Conservation (phyloP, 352 stramenopile species). For the Phytopythium vexans region DNA sequence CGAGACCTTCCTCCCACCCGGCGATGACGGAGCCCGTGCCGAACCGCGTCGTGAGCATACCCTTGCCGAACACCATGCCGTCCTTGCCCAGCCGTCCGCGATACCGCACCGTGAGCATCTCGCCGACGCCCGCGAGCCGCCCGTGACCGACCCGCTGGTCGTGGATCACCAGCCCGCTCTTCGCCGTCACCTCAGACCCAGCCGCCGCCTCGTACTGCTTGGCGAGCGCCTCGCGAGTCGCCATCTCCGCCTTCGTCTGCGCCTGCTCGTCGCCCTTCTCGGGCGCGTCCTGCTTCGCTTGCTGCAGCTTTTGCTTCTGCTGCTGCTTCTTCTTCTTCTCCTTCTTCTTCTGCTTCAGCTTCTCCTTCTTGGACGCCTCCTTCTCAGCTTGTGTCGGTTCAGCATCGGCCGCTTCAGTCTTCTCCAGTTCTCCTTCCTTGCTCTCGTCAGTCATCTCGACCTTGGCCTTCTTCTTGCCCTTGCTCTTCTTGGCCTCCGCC, state of each 20-base stretch:
- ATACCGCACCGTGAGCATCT: conserved; percentile 80
- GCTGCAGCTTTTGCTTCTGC: conserved; percentile 33
- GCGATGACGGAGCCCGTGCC: conserved; percentile 72
- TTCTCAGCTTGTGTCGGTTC: conserved; percentile 7
- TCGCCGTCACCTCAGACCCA: conserved; percentile 52
- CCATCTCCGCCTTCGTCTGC: conserved; percentile 23
- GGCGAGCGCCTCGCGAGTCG: conserved; percentile 38
- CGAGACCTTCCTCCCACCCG: conserved; percentile 75
- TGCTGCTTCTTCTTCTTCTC: conserved; percentile 32
- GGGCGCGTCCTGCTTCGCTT: conserved; percentile 20
- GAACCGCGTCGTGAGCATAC: conserved; percentile 66
- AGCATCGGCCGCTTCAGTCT: not conserved
- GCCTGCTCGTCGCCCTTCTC: conserved; percentile 27
- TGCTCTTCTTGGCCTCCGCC: conserved; percentile 15
- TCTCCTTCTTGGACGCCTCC: conserved; percentile 14
- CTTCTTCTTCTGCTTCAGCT: conserved; percentile 26
- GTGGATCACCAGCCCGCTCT: conserved; percentile 52
- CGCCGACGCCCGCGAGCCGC: conserved; percentile 37
- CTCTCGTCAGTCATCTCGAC: conserved; percentile 20
- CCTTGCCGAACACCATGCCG: conserved; percentile 71
- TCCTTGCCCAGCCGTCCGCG: conserved; percentile 50
- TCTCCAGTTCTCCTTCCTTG: conserved; percentile 9
- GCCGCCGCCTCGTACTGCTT: conserved; percentile 46
- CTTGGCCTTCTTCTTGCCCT: conserved; percentile 13
- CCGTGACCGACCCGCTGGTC: conserved; percentile 56